These are phyloP conservation scores for Melaleuca quinquenervia DNA, from an alignment of 345 rosid species.

Conservation along the genomic window DNA sequence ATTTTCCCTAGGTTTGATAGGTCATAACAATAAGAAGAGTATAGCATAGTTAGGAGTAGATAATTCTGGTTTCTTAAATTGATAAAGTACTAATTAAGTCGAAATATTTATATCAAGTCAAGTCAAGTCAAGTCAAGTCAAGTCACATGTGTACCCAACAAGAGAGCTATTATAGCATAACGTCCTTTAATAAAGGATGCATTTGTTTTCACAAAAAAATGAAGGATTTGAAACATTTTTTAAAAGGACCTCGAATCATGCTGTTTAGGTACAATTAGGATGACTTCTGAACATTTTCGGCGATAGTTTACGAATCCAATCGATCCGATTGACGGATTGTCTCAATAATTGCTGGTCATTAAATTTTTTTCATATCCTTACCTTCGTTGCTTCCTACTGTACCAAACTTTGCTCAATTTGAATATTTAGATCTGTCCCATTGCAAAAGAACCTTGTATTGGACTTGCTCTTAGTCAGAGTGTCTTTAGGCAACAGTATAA, in stretches of 20 bases:
- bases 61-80: too few species aligned
- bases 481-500: not conserved
- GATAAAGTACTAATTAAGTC: too few species aligned
- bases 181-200: too few species aligned
- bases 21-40: too few species aligned
- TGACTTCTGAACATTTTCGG: not conserved
- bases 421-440: not conserved
- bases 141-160: too few species aligned
- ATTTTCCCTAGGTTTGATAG: too few species aligned
- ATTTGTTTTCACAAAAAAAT: too few species aligned
- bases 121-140: too few species aligned
- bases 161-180: too few species aligned
- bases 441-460: not conserved
- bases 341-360: not conserved
- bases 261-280: not conserved
- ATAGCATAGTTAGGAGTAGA: too few species aligned
- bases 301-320: not conserved
- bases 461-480: not conserved
- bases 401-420: not conserved
- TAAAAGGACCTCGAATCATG: not conserved
- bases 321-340: not conserved
- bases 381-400: not conserved
- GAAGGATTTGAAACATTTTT: too few species aligned
- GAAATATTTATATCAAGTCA: too few species aligned
- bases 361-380: fast-evolving